A percentile compares a stretch with the other conserved stretches of the same genome.
phyloP scores from a whole-genome alignment of 306 rosid species.

The Fragaria nilgerrensis region DNA sequence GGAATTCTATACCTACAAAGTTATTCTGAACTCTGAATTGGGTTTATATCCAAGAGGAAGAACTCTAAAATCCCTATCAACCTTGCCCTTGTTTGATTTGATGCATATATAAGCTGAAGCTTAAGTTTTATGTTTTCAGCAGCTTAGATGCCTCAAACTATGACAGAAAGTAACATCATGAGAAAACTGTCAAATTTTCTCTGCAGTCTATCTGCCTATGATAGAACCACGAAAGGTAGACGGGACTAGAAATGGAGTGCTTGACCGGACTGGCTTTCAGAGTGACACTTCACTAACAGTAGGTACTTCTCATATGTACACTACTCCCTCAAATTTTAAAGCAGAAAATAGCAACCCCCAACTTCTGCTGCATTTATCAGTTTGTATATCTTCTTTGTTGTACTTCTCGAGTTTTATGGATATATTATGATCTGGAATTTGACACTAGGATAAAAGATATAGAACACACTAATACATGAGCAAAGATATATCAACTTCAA shows the following conservation, averaged over 20 bases:
- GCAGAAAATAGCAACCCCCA: too few relatives aligned
- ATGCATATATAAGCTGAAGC: background rate
- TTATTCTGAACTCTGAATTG: background rate
- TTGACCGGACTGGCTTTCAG: background rate
- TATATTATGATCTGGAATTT: background rate
- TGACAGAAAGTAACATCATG: background rate
- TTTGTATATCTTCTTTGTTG: background rate
- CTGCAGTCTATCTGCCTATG: background rate
- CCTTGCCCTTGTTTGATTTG: background rate
- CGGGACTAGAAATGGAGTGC: background rate
- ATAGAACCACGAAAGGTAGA: background rate
- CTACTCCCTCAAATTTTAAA: too few relatives aligned
- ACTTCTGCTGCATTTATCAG: background rate
- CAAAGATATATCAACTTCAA: too few relatives aligned
- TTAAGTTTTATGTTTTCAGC: background rate
- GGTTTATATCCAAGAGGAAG: background rate
- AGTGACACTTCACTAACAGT: background rate
- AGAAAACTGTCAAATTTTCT: background rate
- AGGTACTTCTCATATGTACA: too few relatives aligned
- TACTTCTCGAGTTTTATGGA: background rate
- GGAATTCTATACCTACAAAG: background rate
- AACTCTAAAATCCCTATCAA: background rate
- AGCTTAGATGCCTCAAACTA: background rate
- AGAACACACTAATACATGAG: too few relatives aligned
- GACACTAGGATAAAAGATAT: too few relatives aligned